Evolutionary conservation across 2,329 filamentous ascomycete genomes (phyloP).

Genomic region (Hypomyces perniciosus): DNA sequence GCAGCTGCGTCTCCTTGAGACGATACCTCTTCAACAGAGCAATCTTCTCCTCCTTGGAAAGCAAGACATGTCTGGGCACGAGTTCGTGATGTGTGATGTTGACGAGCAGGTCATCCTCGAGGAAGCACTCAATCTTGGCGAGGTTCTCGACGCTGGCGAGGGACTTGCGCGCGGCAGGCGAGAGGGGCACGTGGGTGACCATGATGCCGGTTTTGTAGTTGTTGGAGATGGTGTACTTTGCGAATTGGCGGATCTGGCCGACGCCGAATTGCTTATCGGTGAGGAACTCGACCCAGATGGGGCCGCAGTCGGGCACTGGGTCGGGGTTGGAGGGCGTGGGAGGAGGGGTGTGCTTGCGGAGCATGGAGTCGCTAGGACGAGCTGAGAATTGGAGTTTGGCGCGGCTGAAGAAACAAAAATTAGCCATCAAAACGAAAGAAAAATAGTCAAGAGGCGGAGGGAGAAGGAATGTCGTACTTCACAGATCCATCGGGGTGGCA

Average conservation of each 20-base stretch:
- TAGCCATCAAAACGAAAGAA: conserved; percentile 7
- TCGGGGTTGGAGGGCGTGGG: conserved; percentile 63
- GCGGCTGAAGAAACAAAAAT: conserved; percentile 50
- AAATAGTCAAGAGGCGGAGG: not conserved
- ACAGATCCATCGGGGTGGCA: conserved; percentile 66
- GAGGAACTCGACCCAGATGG: conserved; percentile 91
- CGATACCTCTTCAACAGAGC: conserved; percentile 84
- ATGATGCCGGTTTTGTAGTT: conserved; percentile 88
- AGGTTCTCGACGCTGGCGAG: conserved; percentile 69
- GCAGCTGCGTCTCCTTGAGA: conserved; percentile 94
- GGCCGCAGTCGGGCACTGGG: conserved; percentile 70
- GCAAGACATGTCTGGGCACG: conserved; percentile 85
- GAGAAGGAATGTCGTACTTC: conserved; percentile 51
- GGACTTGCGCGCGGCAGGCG: conserved; percentile 80
- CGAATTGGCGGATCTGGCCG: conserved; percentile 86
- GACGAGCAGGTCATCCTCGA: conserved; percentile 90
- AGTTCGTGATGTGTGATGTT: conserved; percentile 98
- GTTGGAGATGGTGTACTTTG: conserved; percentile 70
- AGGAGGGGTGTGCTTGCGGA: conserved; percentile 72
- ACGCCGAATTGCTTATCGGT: conserved; percentile 75
- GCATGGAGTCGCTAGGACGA: conserved; percentile 76
- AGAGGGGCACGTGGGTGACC: conserved; percentile 76
- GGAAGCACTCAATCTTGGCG: conserved; percentile 86
- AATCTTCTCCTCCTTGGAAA: conserved; percentile 84
- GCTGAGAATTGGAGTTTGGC: conserved; percentile 82